A percentile compares a stretch with the other conserved stretches of the same genome.
Evolutionary conservation across 2,329 filamentous ascomycete species (phyloP).

Genomic region (Talaromyces sp.): DNA sequence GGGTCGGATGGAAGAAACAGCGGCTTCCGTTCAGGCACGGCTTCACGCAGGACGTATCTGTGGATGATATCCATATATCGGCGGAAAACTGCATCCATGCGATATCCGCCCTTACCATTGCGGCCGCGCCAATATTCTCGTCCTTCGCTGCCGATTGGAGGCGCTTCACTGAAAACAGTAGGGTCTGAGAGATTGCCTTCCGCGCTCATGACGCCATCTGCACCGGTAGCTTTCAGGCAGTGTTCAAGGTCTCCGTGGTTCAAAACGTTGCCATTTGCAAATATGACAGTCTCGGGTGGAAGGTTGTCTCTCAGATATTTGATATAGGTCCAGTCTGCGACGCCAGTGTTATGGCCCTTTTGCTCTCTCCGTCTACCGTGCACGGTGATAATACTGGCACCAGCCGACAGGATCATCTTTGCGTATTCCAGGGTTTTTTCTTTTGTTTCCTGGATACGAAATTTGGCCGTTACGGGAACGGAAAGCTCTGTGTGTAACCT

Average conservation of each 20-base stretch:
- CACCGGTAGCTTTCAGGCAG: conserved; percentile 78
- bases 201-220: conserved; percentile 90
- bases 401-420: conserved; percentile 75
- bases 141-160: conserved; percentile 57
- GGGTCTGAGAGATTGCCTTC: conserved; percentile 94
- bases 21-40: conserved; percentile 58
- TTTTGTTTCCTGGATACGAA: conserved; percentile 77
- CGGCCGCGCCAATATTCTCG: conserved; percentile 81
- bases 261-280: conserved; percentile 93
- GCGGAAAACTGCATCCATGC: conserved; percentile 80
- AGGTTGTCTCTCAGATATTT: conserved; percentile 75
- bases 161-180: conserved; percentile 69
- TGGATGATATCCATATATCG: conserved; percentile 90
- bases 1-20: conserved; percentile 62
- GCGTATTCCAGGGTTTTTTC: conserved; percentile 88
- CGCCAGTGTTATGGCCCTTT: conserved; percentile 89
- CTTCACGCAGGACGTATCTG: conserved; percentile 63
- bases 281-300: conserved; percentile 82
- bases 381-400: conserved; percentile 87
- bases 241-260: conserved; percentile 68
- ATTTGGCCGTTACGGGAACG: conserved; percentile 90
- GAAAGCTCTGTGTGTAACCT: conserved; percentile 71
- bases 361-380: conserved; percentile 86
- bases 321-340: conserved; percentile 88
- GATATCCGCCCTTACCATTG: conserved; percentile 75